These are phyloP conservation scores for Trypanosoma platydactyli DNA, from an alignment of 208 protist species.

Conservation along the genomic window DNA sequence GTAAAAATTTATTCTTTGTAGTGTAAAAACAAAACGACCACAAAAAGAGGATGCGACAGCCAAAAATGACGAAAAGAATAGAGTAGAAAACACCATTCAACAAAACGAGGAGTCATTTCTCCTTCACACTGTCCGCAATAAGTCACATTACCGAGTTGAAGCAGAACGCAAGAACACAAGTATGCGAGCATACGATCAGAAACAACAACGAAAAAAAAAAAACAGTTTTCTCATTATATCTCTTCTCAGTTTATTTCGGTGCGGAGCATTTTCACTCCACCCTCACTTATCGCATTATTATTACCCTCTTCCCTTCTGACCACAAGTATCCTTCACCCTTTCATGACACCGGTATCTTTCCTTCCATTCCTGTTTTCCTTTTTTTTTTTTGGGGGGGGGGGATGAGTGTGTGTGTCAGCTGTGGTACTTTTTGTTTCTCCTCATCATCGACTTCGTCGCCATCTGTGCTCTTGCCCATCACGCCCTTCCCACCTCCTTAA, in stretches of 20 bases:
- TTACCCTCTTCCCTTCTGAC: conserved; percentile 5
- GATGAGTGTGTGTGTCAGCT: no score
- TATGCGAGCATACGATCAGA: neutral
- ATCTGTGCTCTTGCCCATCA: neutral
- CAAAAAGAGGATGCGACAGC: conserved; percentile 6
- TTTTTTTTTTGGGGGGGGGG: no score
- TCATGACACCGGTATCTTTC: conserved; percentile 1
- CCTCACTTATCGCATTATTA: neutral
- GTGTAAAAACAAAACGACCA: neutral
- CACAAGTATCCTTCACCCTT: neutral
- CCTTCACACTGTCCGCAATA: no score
- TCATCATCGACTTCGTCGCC: conserved; percentile 2
- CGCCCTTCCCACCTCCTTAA: neutral
- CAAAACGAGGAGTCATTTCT: neutral
- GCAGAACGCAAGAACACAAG: no score
- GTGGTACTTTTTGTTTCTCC: conserved; percentile 3
- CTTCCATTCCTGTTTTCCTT: conserved; percentile 4
- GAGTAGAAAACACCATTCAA: conserved; percentile 8
- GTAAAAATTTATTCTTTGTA: conserved; percentile 2
- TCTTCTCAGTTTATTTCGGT: conserved; percentile 9
- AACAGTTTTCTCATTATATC: neutral
- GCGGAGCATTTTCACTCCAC: neutral
- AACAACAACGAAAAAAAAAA: conserved; percentile 16
- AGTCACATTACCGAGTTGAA: no score
- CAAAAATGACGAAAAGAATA: conserved; percentile 8